Percentiles rank a stretch among this genome's conserved stretches.
phyloP scores from a whole-genome alignment of 768 basidiomycete genomes.

The Trametes gibbosa region DNA sequence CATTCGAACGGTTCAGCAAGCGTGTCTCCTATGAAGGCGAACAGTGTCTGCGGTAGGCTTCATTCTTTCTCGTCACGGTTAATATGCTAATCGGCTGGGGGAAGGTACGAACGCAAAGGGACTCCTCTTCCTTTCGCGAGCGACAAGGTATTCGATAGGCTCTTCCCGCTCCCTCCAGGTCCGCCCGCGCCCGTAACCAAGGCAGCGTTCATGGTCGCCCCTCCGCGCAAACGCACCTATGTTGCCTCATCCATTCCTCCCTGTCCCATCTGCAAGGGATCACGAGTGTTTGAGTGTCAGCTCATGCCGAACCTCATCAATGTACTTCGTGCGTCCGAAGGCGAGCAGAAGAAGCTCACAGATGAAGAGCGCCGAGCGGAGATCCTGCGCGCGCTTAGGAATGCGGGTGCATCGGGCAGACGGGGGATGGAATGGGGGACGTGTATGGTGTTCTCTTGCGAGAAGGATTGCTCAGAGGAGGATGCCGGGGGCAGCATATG shows the following conservation, averaged over 20 bases:
- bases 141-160: conserved; percentile 63
- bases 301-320: conserved; percentile 94
- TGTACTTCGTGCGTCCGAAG: conserved; percentile 46
- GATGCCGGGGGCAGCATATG: conserved; percentile 46
- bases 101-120: conserved; percentile 85
- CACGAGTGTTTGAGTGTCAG: conserved; percentile 87
- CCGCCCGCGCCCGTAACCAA: conserved; percentile 54
- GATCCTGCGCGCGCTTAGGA: conserved; percentile 55
- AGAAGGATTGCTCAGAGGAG: conserved; percentile 53
- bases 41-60: conserved; percentile 83
- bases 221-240: conserved; percentile 49
- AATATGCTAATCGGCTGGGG: neutral
- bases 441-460: conserved; percentile 85
- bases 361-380: conserved; percentile 70
- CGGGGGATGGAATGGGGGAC: conserved; percentile 95
- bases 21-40: conserved; percentile 68
- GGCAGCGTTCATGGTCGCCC: conserved; percentile 55
- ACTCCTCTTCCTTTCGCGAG: conserved; percentile 83
- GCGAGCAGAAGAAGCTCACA: conserved; percentile 36
- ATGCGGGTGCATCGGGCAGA: conserved; percentile 39
- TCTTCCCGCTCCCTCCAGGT: conserved; percentile 61
- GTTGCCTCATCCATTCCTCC: conserved; percentile 46
- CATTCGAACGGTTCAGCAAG: conserved; percentile 83
- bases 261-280: conserved; percentile 66
- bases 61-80: neutral